phyloP scores from a whole-genome alignment of 208 protist genomes.

The Leishmania gerbilli region DNA sequence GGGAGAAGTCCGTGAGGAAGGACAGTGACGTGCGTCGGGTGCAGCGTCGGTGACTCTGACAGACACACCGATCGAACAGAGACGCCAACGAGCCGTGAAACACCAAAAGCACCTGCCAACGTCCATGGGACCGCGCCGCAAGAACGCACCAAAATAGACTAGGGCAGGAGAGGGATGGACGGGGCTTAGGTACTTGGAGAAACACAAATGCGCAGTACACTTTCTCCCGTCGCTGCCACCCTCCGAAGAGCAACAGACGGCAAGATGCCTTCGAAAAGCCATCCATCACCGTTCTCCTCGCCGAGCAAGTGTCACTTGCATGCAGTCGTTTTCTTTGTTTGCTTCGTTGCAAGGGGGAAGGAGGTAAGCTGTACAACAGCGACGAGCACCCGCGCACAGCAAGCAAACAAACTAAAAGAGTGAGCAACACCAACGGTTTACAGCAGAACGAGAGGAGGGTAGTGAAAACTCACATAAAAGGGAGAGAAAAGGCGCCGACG shows the following conservation, averaged over 20 bases:
- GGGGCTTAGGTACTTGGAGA: neutral
- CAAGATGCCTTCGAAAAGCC: too few relatives aligned
- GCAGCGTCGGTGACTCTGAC: neutral
- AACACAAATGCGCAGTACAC: neutral
- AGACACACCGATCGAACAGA: neutral
- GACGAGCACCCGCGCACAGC: neutral
- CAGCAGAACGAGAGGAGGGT: neutral
- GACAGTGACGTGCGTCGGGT: neutral
- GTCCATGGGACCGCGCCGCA: neutral
- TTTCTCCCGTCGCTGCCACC: neutral
- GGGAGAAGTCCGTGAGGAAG: slow-evolving; percentile 10
- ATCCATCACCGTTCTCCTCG: too few relatives aligned
- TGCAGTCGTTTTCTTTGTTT: neutral
- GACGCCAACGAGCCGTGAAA: slow-evolving; percentile 8
- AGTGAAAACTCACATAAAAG: neutral
- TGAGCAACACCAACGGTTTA: neutral
- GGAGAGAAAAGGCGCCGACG: neutral
- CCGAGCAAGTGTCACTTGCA: neutral
- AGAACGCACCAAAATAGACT: neutral
- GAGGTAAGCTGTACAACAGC: neutral
- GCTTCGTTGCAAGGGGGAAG: neutral
- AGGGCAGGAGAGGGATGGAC: too few relatives aligned
- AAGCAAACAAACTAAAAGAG: neutral
- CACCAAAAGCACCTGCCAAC: slow-evolving; percentile 5
- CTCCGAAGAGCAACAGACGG: neutral